Evolutionary conservation across 331 rosid genomes (phyloP).

Genomic region (Cydonia oblonga): DNA sequence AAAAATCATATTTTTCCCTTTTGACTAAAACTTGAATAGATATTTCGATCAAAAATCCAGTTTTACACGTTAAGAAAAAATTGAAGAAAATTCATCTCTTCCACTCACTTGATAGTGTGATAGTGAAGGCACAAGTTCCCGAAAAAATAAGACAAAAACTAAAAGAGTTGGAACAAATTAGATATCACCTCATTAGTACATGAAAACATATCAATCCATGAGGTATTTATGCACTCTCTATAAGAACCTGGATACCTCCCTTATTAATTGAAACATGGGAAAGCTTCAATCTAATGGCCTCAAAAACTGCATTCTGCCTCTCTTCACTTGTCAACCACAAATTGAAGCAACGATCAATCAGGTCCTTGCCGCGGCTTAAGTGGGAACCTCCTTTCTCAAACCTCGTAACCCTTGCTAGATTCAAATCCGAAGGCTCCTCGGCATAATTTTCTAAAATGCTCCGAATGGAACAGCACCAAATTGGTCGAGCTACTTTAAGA

Average conservation of each 20-base stretch:
- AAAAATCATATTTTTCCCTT: too few species aligned
- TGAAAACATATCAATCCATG: neutral
- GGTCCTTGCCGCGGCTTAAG: constrained; percentile 39
- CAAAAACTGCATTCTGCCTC: constrained; percentile 55
- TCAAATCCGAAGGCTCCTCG: constrained; percentile 66
- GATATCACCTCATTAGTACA: constrained; percentile 6
- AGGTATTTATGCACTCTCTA: constrained; percentile 20
- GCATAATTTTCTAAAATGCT: constrained; percentile 53
- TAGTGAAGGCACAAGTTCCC: too few species aligned
- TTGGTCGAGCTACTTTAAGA: constrained; percentile 65
- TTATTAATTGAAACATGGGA: constrained; percentile 41
- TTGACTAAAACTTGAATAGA: too few species aligned
- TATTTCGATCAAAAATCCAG: too few species aligned
- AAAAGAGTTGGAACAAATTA: neutral
- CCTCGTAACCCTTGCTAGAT: constrained; percentile 44
- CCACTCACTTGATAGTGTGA: too few species aligned
- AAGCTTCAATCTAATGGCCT: constrained; percentile 61
- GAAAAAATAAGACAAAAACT: neutral
- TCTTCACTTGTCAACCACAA: constrained; percentile 72
- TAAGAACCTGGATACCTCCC: constrained; percentile 39
- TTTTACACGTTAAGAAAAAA: neutral
- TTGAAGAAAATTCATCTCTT: neutral
- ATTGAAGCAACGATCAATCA: constrained; percentile 64
- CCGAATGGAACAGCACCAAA: constrained; percentile 71
- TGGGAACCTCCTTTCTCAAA: constrained; percentile 54